These are phyloP conservation scores for Penicillium sp. DNA, from an alignment of 2,329 filamentous ascomycete species.

Conservation along the genomic window DNA sequence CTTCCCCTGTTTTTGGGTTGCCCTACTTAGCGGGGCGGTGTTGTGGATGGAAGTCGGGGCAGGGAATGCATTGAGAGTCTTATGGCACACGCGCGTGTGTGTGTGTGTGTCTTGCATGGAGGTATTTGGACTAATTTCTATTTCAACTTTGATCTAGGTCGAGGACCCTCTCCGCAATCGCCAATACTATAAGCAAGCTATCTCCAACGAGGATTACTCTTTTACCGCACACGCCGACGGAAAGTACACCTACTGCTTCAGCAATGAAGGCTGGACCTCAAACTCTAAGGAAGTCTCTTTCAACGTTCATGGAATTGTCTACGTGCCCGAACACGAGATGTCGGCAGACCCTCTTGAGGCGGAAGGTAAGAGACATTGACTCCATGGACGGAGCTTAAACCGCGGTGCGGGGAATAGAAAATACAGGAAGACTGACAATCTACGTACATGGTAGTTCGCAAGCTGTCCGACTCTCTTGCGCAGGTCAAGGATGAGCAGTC, in stretches of 20 bases:
- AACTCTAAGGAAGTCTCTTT: constrained; percentile 97
- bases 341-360: constrained; percentile 81
- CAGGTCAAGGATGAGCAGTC: constrained; percentile 97
- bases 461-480: constrained; percentile 74
- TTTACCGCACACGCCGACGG: constrained; percentile 83
- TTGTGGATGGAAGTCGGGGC: background rate
- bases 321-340: constrained; percentile 81
- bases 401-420: background rate
- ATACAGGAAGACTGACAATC: constrained; percentile 4
- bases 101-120: background rate
- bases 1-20: no score
- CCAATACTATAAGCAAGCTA: constrained; percentile 70
- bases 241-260: constrained; percentile 95
- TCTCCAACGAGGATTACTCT: constrained; percentile 87
- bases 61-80: background rate
- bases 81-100: background rate
- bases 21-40: background rate
- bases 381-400: background rate
- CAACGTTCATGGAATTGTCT: constrained; percentile 98
- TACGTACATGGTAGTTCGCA: constrained; percentile 55
- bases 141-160: constrained; percentile 49
- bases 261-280: constrained; percentile 96
- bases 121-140: background rate
- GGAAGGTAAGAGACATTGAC: constrained; percentile 58
- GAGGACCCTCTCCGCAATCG: constrained; percentile 69